Percentiles rank a stretch among this genome's conserved stretches.
Conservation (phyloP, 116 monocot genomes). For the Papilionanthe hybrid region DNA sequence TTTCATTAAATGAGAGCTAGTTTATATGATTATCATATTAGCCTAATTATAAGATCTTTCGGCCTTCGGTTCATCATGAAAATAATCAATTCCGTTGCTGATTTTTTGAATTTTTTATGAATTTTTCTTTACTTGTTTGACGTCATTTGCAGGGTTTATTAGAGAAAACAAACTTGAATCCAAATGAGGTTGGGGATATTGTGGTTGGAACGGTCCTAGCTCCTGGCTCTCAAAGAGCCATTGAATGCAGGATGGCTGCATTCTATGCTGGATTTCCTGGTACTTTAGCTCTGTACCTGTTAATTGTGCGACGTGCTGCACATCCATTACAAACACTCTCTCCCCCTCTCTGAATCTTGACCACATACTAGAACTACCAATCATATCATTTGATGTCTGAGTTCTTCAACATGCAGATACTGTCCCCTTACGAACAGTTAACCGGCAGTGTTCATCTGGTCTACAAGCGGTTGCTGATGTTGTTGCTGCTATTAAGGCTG, state of each 20-base stretch:
- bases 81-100: neutral
- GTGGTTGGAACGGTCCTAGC: constrained; percentile 92
- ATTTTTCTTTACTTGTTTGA: neutral
- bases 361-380: neutral
- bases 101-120: neutral
- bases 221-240: constrained; percentile 85
- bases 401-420: constrained; percentile 43
- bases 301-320: too few relatives aligned
- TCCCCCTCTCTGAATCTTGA: neutral
- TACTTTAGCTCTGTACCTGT: neutral
- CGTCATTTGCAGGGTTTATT: constrained; percentile 50
- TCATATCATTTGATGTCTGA: neutral
- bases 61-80: neutral
- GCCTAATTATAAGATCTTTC: neutral
- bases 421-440: constrained; percentile 90
- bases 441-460: constrained; percentile 94
- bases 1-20: neutral
- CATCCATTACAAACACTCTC: neutral
- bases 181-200: constrained; percentile 93
- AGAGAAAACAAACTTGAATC: constrained; percentile 75
- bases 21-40: neutral
- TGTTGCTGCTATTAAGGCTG: constrained; percentile 95
- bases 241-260: constrained; percentile 91
- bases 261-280: constrained; percentile 95
- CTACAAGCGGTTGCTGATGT: constrained; percentile 98